Percentiles rank a stretch among this genome's conserved stretches.
Conservation (phyloP, 2,329 filamentous ascomycete species). For the Trichothecium roseum region DNA sequence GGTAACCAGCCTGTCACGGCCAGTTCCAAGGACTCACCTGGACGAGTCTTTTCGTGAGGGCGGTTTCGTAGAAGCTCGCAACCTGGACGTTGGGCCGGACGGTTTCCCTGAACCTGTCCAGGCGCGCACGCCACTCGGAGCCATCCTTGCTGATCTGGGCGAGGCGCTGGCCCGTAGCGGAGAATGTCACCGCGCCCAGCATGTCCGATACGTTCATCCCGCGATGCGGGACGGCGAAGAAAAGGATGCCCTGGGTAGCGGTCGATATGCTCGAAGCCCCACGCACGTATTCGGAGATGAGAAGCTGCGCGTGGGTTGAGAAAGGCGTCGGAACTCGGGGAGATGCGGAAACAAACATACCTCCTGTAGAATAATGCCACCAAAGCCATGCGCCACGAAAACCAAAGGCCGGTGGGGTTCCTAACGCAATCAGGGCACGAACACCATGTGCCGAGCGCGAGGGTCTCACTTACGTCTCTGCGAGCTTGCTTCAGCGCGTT, state of each 20-base stretch:
- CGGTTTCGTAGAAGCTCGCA: too few species aligned
- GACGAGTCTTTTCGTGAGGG: too few species aligned
- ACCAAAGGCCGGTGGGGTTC: constrained; percentile 1
- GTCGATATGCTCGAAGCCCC: not conserved
- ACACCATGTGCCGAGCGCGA: too few species aligned
- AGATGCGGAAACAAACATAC: constrained; percentile 1
- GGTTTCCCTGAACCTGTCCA: too few species aligned
- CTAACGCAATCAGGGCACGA: not conserved
- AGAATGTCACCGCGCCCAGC: too few species aligned
- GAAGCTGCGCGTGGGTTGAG: not conserved
- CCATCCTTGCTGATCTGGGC: too few species aligned
- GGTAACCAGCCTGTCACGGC: too few species aligned
- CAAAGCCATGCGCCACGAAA: constrained; percentile 4
- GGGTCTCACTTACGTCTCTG: not conserved
- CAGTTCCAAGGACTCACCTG: too few species aligned
- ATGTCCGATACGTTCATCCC: constrained; percentile 9
- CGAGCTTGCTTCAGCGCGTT: too few species aligned
- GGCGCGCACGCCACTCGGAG: too few species aligned
- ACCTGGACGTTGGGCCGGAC: too few species aligned
- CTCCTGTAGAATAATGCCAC: constrained; percentile 7
- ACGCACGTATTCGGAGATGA: not conserved
- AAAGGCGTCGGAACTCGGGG: not conserved
- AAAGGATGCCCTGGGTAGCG: constrained; percentile 5
- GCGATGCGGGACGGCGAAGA: constrained; percentile 8
- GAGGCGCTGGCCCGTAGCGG: too few species aligned